Conservation (phyloP, 2,329 filamentous ascomycete genomes). For the Claviceps quebecensis region DNA sequence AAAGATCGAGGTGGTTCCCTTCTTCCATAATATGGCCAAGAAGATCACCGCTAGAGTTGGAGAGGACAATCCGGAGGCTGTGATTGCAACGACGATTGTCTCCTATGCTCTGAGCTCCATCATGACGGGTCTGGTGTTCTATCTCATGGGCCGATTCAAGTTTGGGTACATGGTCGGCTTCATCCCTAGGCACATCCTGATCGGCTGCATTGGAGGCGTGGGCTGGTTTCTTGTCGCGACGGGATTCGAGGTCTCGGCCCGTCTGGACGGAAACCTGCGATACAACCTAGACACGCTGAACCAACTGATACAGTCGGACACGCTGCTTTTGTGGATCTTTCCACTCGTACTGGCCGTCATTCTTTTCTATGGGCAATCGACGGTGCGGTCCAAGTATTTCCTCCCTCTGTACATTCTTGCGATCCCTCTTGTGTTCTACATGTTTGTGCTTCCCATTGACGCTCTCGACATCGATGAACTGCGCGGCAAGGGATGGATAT, state of each 20-base stretch:
- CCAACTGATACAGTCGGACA: slow-evolving; percentile 59
- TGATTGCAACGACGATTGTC: slow-evolving; percentile 88
- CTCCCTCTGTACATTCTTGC: slow-evolving; percentile 74
- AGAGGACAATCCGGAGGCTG: slow-evolving; percentile 64
- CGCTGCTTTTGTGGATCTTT: slow-evolving; percentile 67
- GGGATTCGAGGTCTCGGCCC: slow-evolving; percentile 83
- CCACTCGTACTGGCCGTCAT: slow-evolving; percentile 64
- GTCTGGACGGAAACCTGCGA: slow-evolving; percentile 70
- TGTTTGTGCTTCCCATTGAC: slow-evolving; percentile 57
- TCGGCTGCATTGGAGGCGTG: slow-evolving; percentile 93
- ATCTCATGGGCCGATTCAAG: slow-evolving; percentile 72
- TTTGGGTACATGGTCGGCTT: slow-evolving; percentile 92
- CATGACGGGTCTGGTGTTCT: slow-evolving; percentile 83
- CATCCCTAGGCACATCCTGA: slow-evolving; percentile 89
- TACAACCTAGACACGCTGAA: slow-evolving; percentile 67
- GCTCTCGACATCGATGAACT: slow-evolving; percentile 52
- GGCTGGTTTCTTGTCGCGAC: slow-evolving; percentile 90
- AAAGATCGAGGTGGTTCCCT: slow-evolving; percentile 90
- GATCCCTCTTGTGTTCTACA: slow-evolving; percentile 66
- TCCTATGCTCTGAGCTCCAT: slow-evolving; percentile 84
- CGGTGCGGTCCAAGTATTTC: slow-evolving; percentile 69
- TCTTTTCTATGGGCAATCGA: slow-evolving; percentile 63
- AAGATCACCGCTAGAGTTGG: slow-evolving; percentile 72
- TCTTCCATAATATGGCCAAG: slow-evolving; percentile 96
- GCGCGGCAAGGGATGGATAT: slow-evolving; percentile 74